Conservation (phyloP, 1,139 yeast genomes). For the Candida sojae region DNA sequence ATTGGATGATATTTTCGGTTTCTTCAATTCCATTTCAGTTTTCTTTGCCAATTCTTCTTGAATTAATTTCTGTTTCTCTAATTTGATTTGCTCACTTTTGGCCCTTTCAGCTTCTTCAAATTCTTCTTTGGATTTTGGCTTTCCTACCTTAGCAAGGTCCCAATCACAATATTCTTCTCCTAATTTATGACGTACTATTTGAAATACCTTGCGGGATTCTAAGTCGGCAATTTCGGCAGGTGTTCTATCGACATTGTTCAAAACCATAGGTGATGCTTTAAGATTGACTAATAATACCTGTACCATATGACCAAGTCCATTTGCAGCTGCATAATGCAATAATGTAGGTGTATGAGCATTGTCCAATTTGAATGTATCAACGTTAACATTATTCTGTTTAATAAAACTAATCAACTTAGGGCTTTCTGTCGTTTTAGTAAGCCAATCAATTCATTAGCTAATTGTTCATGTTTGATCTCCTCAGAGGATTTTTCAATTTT, state of each 20-base stretch:
- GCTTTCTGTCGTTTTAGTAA: slow-evolving; percentile 75
- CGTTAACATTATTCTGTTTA: slow-evolving; percentile 55
- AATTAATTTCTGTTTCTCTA: slow-evolving; percentile 38
- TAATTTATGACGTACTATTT: slow-evolving; percentile 61
- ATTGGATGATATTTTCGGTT: slow-evolving; percentile 31
- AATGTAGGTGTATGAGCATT: slow-evolving; percentile 74
- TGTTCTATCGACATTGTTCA: slow-evolving; percentile 58
- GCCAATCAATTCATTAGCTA: slow-evolving; percentile 57
- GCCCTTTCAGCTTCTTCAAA: slow-evolving; percentile 46
- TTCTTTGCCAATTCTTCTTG: slow-evolving; percentile 44
- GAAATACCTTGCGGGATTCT: slow-evolving; percentile 58
- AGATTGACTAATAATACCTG: slow-evolving; percentile 61
- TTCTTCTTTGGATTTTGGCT: slow-evolving; percentile 64
- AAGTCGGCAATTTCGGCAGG: slow-evolving; percentile 53
- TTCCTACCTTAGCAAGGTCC: slow-evolving; percentile 66
- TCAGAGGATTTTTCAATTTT: slow-evolving; percentile 23
- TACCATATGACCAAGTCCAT: slow-evolving; percentile 69
- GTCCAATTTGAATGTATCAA: slow-evolving; percentile 45
- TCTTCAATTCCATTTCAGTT: slow-evolving; percentile 39
- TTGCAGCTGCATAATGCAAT: slow-evolving; percentile 75
- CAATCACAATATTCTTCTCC: slow-evolving; percentile 77
- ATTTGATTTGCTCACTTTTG: slow-evolving; percentile 31
- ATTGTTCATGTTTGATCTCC: slow-evolving; percentile 39
- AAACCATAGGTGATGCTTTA: slow-evolving; percentile 68
- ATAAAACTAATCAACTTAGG: slow-evolving; percentile 70